Percentiles rank a stretch among this genome's conserved stretches.
Evolutionary conservation across 1,284 basidiomycete genomes (phyloP).

Genomic region (Heterobasidion irregulare): DNA sequence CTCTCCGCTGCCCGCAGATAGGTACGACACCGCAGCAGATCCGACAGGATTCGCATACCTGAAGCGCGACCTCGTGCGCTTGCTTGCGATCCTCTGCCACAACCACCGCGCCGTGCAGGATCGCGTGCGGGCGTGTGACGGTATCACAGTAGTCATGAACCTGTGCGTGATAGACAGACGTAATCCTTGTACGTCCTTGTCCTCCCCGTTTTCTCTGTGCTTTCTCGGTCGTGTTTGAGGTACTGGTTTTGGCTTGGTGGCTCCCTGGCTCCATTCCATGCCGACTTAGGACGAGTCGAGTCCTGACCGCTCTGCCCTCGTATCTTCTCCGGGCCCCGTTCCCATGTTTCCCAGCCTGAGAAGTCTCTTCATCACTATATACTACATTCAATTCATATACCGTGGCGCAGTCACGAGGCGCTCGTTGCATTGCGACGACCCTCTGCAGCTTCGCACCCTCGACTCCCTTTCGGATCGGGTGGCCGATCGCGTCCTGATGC

Average conservation of each 20-base stretch:
- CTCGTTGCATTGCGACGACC: too few relatives aligned
- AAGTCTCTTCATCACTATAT: too few relatives aligned
- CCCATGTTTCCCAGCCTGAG: too few relatives aligned
- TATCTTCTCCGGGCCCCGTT: too few relatives aligned
- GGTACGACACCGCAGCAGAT: constrained; percentile 17
- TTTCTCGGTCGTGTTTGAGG: constrained; percentile 3
- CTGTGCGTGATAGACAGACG: constrained; percentile 84
- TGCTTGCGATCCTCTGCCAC: constrained; percentile 69
- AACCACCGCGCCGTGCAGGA: constrained; percentile 63
- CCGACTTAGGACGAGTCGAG: background rate
- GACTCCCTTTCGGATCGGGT: too few relatives aligned
- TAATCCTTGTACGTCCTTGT: constrained; percentile 74
- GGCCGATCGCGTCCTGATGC: too few relatives aligned
- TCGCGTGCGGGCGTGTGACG: constrained; percentile 56
- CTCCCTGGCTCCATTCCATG: background rate
- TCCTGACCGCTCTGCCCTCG: too few relatives aligned
- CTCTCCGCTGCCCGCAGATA: background rate
- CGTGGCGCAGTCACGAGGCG: too few relatives aligned
- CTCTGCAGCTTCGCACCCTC: too few relatives aligned
- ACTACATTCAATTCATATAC: too few relatives aligned
- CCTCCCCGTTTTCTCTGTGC: background rate
- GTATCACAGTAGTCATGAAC: constrained; percentile 75
- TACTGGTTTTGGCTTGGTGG: background rate
- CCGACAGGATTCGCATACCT: constrained; percentile 68
- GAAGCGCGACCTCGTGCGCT: constrained; percentile 76